Base-by-base conservation (phyloP, 345 rosid species). In the Lumnitzera littorea region DNA sequence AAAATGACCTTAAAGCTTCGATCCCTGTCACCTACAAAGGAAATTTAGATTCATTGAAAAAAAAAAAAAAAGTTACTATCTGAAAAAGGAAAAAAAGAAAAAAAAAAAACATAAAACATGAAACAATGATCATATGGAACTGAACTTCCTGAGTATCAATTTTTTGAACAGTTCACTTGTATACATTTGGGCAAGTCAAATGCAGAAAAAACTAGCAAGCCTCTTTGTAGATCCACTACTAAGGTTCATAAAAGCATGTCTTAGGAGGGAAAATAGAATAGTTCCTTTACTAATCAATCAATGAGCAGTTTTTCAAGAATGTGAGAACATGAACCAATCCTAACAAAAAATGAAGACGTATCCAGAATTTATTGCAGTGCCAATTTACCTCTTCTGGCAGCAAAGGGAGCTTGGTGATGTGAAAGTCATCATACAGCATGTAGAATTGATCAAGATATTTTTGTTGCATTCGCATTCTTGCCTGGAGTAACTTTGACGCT, bases 361-460 rank as follows among this genome's bases (percentile, higher is more conserved):
- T 9, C 11, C 11, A 5, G 11, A 6, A 36, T 9, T 15, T n/a
- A 24, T 36, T 31, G 6, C 4, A 11, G 10, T 13, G 6, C 24
- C 24, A 16, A 56, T 64, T 74, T 71, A 91, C 99, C 99, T 95
- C 99, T 69, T 85, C 87, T 15, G 97, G 98, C 60, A 95, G 81
- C 82, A 95, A 70, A 49, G 97, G 99, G 49, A 95, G 83, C 78
- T 95, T 95, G 58, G 96, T 86, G 78, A 95, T 91, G 70, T 95
- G 76, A 69, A 95, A 95, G 76, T 95, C 99, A 70, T 95, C 99
- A 54, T 95, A 95, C 62, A 95, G 63, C 97, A 91, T 84, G 82
- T 91, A 95, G 70, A 91, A 95, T 77, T 95, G 99, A 75, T 95
- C 96, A 2, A 95, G 88, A 70, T 95, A 95, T 86, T 95, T 94